Evolutionary conservation across 2,329 filamentous ascomycete genomes (phyloP), one percentile per base, ranked within the genome.

Genomic region (Phialophora chinensis): DNA sequence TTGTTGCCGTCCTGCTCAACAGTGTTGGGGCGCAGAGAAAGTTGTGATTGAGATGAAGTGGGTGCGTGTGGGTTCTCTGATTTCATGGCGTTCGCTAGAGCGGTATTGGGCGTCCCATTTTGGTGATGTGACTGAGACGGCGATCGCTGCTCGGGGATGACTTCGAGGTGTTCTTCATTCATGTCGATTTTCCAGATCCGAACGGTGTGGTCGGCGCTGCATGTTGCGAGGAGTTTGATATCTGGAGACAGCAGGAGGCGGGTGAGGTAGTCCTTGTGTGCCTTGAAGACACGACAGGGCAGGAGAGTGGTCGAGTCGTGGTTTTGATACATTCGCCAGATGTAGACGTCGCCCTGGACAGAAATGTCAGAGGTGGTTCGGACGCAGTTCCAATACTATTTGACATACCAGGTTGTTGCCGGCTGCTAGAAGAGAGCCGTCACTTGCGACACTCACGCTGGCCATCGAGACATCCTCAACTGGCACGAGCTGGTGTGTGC

Each of bases 141-240:
- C 52, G 29, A 44, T 54, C 50, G 31, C 49, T 52, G 44, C 59
- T 69, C 67, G 8, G 68, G 60, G 31, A 73, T 54, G 17, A 53
- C 65, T 56, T 73, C 71, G 73, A 78, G 54, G 74, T 70, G 71
- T 81, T 82, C 71, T 52, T 81, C 80, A 29, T 88, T 86, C n/a
- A 89, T 84, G 75, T 96, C 91, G 54, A 97, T 90, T 73, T 93
- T 91, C 95, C 95, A 99, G 73, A 99, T 97, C 78, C 96, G 94
- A 68, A 93, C 93, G 0, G 94, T 91, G 80, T 97, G 93, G 79
- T 97, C 93, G 63, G 93, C 92, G 63, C 91, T 94, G 82, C 93
- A 97, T 25, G 93, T 97, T 1, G 93, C 93, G 14, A 97, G 87
- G 77, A 97, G 93, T 77, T 94, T 94, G 72, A 97, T 93, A 75